Evolutionary conservation across 768 basidiomycete genomes (phyloP).

Genomic region (Rhodotorula kratochvilovae): DNA sequence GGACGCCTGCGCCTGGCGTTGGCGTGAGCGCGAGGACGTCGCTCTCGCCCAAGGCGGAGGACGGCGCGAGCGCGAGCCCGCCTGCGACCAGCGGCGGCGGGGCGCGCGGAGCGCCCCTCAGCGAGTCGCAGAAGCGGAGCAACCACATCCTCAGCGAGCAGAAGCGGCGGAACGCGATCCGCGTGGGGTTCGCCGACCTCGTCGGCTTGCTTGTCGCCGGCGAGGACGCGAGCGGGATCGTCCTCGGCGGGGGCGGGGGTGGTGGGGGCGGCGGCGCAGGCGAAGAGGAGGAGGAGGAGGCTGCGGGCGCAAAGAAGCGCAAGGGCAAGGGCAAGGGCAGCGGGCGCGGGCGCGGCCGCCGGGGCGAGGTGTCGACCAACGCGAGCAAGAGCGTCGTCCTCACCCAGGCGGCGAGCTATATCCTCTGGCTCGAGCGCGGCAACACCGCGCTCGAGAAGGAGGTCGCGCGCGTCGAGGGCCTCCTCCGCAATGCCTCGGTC

Average conservation of each 20-base stretch:
- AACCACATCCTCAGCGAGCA: constrained; percentile 96
- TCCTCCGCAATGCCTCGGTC: not conserved
- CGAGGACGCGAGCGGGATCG: constrained; percentile 57
- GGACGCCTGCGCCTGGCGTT: too few species aligned
- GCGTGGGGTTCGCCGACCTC: constrained; percentile 80
- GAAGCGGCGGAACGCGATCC: constrained; percentile 84
- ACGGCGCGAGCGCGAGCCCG: not conserved
- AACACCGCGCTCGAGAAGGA: constrained; percentile 66
- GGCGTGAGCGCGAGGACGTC: too few species aligned
- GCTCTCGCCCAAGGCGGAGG: too few species aligned
- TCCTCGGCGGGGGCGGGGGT: constrained; percentile 9
- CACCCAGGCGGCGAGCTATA: constrained; percentile 79
- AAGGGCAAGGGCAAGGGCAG: constrained; percentile 57
- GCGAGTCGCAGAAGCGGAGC: constrained; percentile 80
- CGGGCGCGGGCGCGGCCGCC: constrained; percentile 29
- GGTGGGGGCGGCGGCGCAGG: not conserved
- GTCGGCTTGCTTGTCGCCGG: constrained; percentile 64
- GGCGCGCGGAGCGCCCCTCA: constrained; percentile 47
- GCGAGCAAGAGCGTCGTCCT: constrained; percentile 75
- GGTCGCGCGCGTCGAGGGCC: constrained; percentile 62
- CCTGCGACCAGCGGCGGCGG: constrained; percentile 26
- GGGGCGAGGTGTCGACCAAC: constrained; percentile 36
- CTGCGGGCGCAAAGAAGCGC: constrained; percentile 60
- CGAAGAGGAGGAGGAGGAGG: not conserved
- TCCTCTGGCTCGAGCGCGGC: constrained; percentile 79